Conservation (phyloP, 2,329 filamentous ascomycete genomes). For the Sarocladium brachiariae region DNA sequence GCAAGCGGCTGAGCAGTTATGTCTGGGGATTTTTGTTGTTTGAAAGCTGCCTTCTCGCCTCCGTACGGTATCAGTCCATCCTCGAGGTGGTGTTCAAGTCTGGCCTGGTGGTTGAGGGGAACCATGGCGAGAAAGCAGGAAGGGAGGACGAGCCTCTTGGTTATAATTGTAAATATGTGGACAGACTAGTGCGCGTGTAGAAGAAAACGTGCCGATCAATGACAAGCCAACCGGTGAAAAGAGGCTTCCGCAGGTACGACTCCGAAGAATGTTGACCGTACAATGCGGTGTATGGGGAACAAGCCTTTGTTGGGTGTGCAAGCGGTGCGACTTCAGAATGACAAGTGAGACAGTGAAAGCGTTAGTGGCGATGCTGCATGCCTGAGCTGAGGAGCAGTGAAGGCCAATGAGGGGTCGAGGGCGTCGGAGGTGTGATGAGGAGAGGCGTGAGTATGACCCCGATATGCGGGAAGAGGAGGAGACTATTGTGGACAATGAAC, state of each 20-base stretch:
- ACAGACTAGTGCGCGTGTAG: not conserved
- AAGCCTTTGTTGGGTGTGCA: slow-evolving; percentile 4
- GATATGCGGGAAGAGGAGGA: not conserved
- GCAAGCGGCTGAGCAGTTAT: not conserved
- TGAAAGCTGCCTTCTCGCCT: not conserved
- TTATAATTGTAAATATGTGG: not conserved
- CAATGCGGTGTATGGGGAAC: not conserved
- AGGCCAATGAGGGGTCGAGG: not conserved
- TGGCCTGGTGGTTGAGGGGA: not conserved
- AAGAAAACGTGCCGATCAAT: slow-evolving; percentile 2
- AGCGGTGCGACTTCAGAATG: slow-evolving; percentile 4
- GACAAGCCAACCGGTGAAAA: slow-evolving; percentile 2
- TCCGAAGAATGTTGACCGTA: not conserved
- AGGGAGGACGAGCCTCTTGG: not conserved
- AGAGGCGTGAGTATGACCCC: not conserved
- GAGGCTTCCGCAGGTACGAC: not conserved
- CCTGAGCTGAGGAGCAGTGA: not conserved
- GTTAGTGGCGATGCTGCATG: slow-evolving; percentile 7
- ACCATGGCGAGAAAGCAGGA: not conserved
- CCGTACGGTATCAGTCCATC: not conserved
- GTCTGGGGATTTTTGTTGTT: not conserved
- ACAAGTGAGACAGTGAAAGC: not conserved
- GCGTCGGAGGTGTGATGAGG: not conserved
- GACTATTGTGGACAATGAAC: not conserved
- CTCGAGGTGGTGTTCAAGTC: not conserved